Evolutionary conservation across 352 stramenopile genomes (phyloP), one percentile per base, ranked within the genome.

Genomic region (Pythium diclinum): DNA sequence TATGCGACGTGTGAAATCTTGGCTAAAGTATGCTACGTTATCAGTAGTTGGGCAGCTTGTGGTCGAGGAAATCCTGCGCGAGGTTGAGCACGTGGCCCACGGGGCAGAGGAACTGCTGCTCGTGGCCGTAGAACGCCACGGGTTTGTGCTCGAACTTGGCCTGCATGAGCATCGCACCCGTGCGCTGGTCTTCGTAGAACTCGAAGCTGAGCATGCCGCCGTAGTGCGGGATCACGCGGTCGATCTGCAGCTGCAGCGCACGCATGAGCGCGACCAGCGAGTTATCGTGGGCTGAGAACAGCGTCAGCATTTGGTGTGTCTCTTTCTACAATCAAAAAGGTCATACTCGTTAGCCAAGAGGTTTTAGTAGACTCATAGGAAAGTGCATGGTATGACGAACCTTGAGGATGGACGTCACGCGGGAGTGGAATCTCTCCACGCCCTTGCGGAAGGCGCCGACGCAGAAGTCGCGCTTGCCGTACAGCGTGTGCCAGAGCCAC

Each of bases 281-380:
- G 68, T 92, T 92, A 67, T 94, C 83, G 67, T 94, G 85, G 0
- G 77, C 81, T 0, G 85, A 94, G 71, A 91, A 88, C 0, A 94
- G 70, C 46, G 85, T 88, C 42, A 94, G 36, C 53, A 81, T 88
- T 72, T 83, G 76, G 7, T 13, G 11, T 3, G 61, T 69, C 28
- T 67, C 48, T 14, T 55, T 65, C 68, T 74, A 30, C 32, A 16
- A 33, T 49, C 4, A 28, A 9, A 23, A 40, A 3, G 14, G 11
- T 4, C 28, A 32, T n/a, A 40, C n/a, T 32, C 21, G 8, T 47
- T 0, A 47, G 33, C 44, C 9, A 23, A 51, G 36, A 8, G 13
- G 14, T 11, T 6, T 44, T 28, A 8, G 25, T 30, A 38, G 21
- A 25, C n/a, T 10, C 25, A 28, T 28, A n/a, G 19, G 21, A 23